These are phyloP conservation scores for Atkinsonella texensis DNA, from an alignment of 2,329 filamentous ascomycete genomes.

Conservation along the genomic window DNA sequence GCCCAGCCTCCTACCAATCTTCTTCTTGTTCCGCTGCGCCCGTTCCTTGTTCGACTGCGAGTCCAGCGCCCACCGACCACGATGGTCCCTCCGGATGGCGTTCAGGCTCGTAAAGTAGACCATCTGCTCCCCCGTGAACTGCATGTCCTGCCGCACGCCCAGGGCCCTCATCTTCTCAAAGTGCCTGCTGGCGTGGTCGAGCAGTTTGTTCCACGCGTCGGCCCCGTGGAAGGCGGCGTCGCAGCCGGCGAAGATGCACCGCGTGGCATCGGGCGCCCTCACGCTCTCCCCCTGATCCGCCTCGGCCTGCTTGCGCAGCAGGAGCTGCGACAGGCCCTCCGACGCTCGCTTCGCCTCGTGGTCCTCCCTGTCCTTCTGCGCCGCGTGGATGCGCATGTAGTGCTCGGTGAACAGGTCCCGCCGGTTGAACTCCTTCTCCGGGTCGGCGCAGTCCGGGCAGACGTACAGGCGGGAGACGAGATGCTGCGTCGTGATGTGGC, in stretches of 20 bases:
- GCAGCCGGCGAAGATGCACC: conserved; percentile 54
- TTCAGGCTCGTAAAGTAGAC: neutral
- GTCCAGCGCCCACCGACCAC: conserved; percentile 20
- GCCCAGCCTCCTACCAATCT: neutral
- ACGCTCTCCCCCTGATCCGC: neutral
- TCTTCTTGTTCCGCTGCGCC: conserved; percentile 5
- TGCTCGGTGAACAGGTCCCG: conserved; percentile 90
- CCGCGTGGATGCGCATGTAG: conserved; percentile 69
- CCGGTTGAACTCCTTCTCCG: conserved; percentile 61
- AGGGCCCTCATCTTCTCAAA: conserved; percentile 37
- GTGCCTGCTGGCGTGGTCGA: conserved; percentile 81
- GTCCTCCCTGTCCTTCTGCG: conserved; percentile 21
- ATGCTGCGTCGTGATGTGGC: conserved; percentile 73
- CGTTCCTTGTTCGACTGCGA: conserved; percentile 3
- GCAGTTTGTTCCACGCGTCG: conserved; percentile 64
- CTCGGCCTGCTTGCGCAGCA: conserved; percentile 15
- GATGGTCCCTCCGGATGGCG: conserved; percentile 14
- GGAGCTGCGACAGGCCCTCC: conserved; percentile 38
- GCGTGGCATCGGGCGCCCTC: conserved; percentile 44
- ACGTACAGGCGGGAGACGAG: conserved; percentile 62
- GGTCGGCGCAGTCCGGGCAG: conserved; percentile 48
- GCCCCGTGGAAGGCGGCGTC: conserved; percentile 43
- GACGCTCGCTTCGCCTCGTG: conserved; percentile 22
- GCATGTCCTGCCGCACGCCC: neutral
- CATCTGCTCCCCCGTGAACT: conserved; percentile 1